Conservation (phyloP, 2,329 filamentous ascomycete genomes). For the Blastomyces percursus region DNA sequence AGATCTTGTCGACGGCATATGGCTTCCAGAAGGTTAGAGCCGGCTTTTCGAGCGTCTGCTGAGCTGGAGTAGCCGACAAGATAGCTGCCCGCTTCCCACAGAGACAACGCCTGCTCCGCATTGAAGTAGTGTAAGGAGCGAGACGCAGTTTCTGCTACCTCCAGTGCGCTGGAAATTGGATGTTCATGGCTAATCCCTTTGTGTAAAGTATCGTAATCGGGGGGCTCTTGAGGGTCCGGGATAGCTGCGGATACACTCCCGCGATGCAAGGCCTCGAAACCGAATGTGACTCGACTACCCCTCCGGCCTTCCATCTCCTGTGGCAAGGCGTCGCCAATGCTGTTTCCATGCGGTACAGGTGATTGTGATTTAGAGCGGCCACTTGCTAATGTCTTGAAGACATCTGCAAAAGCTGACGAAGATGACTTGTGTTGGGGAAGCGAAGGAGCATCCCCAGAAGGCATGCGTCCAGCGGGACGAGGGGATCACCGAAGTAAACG, state of each 20-base stretch:
- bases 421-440: slow-evolving; percentile 27
- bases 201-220: slow-evolving; percentile 30
- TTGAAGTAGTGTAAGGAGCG: slow-evolving; percentile 27
- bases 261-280: slow-evolving; percentile 34
- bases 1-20: slow-evolving; percentile 31
- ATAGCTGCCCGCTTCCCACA: slow-evolving; percentile 32
- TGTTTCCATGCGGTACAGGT: slow-evolving; percentile 25
- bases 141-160: slow-evolving; percentile 29
- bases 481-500: neutral
- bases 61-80: slow-evolving; percentile 28
- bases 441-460: slow-evolving; percentile 33
- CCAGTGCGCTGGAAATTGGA: slow-evolving; percentile 26
- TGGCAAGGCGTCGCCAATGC: slow-evolving; percentile 21
- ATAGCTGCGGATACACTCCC: slow-evolving; percentile 26
- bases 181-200: slow-evolving; percentile 26
- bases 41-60: slow-evolving; percentile 27
- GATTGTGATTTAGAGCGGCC: slow-evolving; percentile 31
- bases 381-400: slow-evolving; percentile 34
- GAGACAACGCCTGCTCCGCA: slow-evolving; percentile 29
- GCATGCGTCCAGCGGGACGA: slow-evolving; percentile 26
- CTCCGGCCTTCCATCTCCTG: slow-evolving; percentile 26
- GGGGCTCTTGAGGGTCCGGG: slow-evolving; percentile 28
- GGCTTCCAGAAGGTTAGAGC: slow-evolving; percentile 27
- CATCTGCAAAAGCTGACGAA: slow-evolving; percentile 32
- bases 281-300: slow-evolving; percentile 24